Base-by-base conservation (phyloP, 768 basidiomycete species). In the Lentinula sp. region DNA sequence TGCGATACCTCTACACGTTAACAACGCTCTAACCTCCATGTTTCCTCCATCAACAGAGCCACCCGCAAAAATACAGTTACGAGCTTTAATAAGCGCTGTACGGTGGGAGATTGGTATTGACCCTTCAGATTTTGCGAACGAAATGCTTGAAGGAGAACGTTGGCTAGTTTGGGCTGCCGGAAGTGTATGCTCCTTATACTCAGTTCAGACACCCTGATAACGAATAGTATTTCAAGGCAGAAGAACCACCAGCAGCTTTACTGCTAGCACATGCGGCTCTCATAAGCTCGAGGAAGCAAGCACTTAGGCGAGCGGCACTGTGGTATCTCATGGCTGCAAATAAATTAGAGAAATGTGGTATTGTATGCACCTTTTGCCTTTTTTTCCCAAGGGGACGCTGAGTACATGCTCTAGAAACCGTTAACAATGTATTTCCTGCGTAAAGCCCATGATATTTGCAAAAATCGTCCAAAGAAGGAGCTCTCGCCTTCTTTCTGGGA, bases 141-240 rank as follows among this genome's bases (percentile, higher is more conserved):
- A 76, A 51, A 67, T 74, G 10, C 68, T 92, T 34, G 89, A 89
- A 66, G 92, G 91, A 2, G 92, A 94, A 64, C 78, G 89, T 59
- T 94, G 92, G 92, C 74, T 94, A 5, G 88, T 91, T 16, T 90
- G 85, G 85, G 91, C 92, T 45, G 90, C 92, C 28, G 88, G 86
- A 64, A 85, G 84, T 72, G 91, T 93, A 75, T 61, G 86, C 80
- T 57, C 43, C 28, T 64, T 37, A 35, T 39, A 1, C n/a, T 49
- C 46, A 21, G 21, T 11, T 48, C 9, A 31, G 6, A 32, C 43
- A 21, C 21, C 4, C 48, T 40, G 46, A 31, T 34, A 34, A 40
- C 16, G 40, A n/a, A 58, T 52, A 32, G 8, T 34, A 43, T 39
- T 42, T 69, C 58, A 79, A 93, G 91, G 83, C 85, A 73, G 91